Evolutionary conservation across 192 early-diverging fungal species (phyloP).

Genomic region (Coemansia sp.): DNA sequence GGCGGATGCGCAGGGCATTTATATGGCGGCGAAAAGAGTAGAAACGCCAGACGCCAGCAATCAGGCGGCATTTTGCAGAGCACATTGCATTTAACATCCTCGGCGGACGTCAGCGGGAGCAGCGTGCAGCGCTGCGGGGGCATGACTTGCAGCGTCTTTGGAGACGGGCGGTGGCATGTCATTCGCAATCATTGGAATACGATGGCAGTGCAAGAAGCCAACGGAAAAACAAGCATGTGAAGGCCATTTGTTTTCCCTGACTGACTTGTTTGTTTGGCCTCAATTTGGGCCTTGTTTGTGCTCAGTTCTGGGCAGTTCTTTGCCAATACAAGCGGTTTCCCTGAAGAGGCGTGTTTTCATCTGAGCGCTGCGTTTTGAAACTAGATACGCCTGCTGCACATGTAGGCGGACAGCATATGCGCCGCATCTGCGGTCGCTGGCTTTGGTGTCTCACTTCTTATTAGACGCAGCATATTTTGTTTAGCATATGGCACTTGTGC

Average conservation of each 20-base stretch:
- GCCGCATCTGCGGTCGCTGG: neutral
- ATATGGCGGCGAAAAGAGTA: constrained; percentile 3
- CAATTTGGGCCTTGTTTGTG: neutral
- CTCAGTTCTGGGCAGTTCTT: neutral
- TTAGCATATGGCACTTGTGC: neutral
- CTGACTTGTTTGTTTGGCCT: too few species aligned
- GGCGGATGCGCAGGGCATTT: constrained; percentile 4
- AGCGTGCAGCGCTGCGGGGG: neutral
- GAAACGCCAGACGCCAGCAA: constrained; percentile 5
- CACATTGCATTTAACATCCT: neutral
- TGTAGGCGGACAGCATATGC: neutral
- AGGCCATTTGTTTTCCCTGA: constrained; percentile 1
- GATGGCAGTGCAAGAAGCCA: neutral
- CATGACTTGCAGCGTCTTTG: neutral
- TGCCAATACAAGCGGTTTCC: too few species aligned
- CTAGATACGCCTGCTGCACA: constrained; percentile 3
- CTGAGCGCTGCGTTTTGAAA: neutral
- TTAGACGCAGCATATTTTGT: neutral
- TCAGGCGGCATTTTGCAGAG: constrained; percentile 8
- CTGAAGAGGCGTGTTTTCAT: neutral
- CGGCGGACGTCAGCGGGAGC: neutral
- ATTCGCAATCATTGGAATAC: neutral
- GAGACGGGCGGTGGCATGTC: neutral
- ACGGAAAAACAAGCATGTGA: constrained; percentile 13
- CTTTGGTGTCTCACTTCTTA: neutral